Conservation (phyloP, 495 filamentous ascomycete species). For the Parathielavia hyrcaniae region DNA sequence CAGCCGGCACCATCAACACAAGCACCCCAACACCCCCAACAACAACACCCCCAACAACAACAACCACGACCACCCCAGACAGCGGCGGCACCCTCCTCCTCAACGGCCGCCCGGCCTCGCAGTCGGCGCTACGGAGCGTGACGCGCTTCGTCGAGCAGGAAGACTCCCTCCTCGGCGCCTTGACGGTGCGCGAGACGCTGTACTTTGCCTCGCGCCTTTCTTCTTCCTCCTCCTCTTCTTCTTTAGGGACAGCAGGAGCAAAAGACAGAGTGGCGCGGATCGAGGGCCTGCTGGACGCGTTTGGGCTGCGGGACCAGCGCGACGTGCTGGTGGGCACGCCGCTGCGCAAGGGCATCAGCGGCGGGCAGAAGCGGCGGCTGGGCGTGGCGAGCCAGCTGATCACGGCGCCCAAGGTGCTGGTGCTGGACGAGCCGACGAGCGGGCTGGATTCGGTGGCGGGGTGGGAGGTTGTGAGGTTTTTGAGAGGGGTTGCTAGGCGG, state of each 20-base stretch:
- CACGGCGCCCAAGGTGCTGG: slow-evolving; percentile 69
- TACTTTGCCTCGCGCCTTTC: slow-evolving; percentile 66
- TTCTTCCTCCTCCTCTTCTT: not conserved
- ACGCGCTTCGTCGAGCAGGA: slow-evolving; percentile 79
- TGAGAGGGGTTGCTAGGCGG: slow-evolving; percentile 59
- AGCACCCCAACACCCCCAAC: not conserved
- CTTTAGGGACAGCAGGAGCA: too few species aligned
- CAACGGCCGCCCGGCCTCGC: slow-evolving; percentile 46
- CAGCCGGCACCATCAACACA: not conserved
- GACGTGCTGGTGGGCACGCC: slow-evolving; percentile 69
- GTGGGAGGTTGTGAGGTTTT: slow-evolving; percentile 72
- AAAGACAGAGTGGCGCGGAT: slow-evolving; percentile 57
- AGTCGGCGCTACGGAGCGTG: slow-evolving; percentile 43
- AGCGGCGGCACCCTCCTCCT: slow-evolving; percentile 47
- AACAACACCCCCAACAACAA: not conserved
- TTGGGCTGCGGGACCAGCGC: slow-evolving; percentile 66
- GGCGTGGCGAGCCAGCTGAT: slow-evolving; percentile 74
- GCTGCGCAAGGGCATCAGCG: slow-evolving; percentile 69
- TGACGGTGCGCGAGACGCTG: slow-evolving; percentile 72
- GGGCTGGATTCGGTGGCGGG: slow-evolving; percentile 76
- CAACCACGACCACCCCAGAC: too few species aligned
- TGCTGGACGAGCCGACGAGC: slow-evolving; percentile 76
- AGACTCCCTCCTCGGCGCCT: slow-evolving; percentile 69
- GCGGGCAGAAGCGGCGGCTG: slow-evolving; percentile 73
- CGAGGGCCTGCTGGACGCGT: slow-evolving; percentile 75